A percentile compares a stretch with the other conserved stretches of the same genome.
phyloP scores from a whole-genome alignment of 2,329 filamentous ascomycete genomes.

The Colletotrichum lupini region DNA sequence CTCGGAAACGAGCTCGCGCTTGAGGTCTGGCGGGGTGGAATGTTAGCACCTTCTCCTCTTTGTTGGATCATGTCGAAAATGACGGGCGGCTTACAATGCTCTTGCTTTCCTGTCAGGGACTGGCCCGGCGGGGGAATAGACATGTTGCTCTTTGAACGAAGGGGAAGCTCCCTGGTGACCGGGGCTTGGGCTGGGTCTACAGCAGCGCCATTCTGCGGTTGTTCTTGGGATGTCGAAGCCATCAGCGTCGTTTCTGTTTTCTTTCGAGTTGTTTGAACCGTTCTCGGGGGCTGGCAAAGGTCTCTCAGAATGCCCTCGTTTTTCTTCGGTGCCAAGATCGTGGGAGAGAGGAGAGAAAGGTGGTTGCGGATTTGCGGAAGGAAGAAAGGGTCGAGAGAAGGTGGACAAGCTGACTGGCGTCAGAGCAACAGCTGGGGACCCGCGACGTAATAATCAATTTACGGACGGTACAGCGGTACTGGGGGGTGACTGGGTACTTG shows the following conservation, averaged over 20 bases:
- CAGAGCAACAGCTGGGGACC: conserved; percentile 28
- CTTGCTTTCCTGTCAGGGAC: conserved; percentile 90
- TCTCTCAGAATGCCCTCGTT: not conserved
- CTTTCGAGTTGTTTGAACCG: not conserved
- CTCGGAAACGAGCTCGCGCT: conserved; percentile 90
- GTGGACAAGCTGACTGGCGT: conserved; percentile 31
- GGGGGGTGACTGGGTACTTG: not conserved
- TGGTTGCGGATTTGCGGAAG: not conserved
- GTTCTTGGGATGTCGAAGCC: conserved; percentile 33
- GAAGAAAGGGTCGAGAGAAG: not conserved
- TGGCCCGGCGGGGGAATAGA: conserved; percentile 55
- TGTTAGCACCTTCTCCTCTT: not conserved
- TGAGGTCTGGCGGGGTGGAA: conserved; percentile 74
- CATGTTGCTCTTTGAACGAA: conserved; percentile 42
- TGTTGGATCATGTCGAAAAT: not conserved
- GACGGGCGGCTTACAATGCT: conserved; percentile 79
- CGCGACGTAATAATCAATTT: conserved; percentile 35
- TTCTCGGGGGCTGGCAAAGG: conserved; percentile 5
- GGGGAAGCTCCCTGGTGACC: conserved; percentile 33
- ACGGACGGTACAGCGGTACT: conserved; percentile 13
- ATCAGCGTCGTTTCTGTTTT: conserved; percentile 17
- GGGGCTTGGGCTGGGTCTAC: conserved; percentile 18
- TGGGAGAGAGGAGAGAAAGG: not conserved
- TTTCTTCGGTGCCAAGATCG: conserved; percentile 15
- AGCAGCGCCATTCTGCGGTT: conserved; percentile 36